Evolutionary conservation across 2,329 filamentous ascomycete species (phyloP).

Genomic region (Trichoderma citrinoviride): DNA sequence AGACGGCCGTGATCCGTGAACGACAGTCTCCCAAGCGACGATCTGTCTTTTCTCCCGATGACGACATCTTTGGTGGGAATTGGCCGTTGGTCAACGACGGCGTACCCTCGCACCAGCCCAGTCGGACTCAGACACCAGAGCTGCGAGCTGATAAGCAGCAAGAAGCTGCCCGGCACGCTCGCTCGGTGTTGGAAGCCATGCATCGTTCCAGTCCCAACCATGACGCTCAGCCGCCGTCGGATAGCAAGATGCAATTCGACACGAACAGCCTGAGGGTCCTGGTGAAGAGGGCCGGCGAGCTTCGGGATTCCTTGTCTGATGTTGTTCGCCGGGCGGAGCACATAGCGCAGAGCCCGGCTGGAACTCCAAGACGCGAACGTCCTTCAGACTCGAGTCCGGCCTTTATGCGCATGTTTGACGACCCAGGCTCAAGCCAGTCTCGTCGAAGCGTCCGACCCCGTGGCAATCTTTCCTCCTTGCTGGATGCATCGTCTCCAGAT

Average conservation of each 20-base stretch:
- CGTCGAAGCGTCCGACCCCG: constrained; percentile 51
- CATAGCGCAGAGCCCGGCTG: constrained; percentile 54
- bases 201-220: constrained; percentile 49
- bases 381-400: constrained; percentile 60
- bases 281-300: constrained; percentile 59
- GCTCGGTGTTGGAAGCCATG: constrained; percentile 64
- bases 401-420: constrained; percentile 64
- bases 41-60: constrained; percentile 63
- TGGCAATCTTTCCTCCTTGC: constrained; percentile 50
- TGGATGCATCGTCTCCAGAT: constrained; percentile 50
- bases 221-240: constrained; percentile 30
- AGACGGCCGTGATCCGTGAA: constrained; percentile 54
- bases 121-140: constrained; percentile 42
- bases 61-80: constrained; percentile 61
- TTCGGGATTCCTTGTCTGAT: constrained; percentile 59
- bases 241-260: constrained; percentile 60
- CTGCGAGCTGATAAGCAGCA: constrained; percentile 32
- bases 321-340: constrained; percentile 59
- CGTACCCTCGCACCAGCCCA: constrained; percentile 37
- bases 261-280: constrained; percentile 66
- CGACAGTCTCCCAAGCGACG: constrained; percentile 52
- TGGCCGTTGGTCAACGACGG: constrained; percentile 45
- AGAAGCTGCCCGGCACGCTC: constrained; percentile 47
- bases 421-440: constrained; percentile 56
- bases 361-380: constrained; percentile 47